Evolutionary conservation across 345 rosid species (phyloP).

Genomic region (Raphanus sativus): DNA sequence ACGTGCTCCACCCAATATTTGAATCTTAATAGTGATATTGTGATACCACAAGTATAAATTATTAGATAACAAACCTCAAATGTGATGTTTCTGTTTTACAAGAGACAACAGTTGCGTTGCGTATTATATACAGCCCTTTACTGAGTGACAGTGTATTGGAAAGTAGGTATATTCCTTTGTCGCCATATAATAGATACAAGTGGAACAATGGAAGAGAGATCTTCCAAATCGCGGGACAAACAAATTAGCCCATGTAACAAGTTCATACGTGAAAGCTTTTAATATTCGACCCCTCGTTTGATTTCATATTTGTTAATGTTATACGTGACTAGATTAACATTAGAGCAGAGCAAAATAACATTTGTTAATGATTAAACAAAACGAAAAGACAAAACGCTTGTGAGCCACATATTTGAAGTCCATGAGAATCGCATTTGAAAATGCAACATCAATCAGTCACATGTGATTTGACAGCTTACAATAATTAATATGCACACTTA

Average conservation of each 20-base stretch:
- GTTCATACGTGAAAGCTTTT: not conserved
- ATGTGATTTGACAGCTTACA: conserved; percentile 27
- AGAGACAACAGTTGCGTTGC: not conserved
- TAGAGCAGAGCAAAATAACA: not conserved
- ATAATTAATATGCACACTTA: conserved; percentile 10
- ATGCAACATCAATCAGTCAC: conserved; percentile 7
- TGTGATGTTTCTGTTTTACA: not conserved
- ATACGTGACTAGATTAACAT: not conserved
- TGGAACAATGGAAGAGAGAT: conserved; percentile 10
- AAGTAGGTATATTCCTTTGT: not conserved
- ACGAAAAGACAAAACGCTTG: not conserved
- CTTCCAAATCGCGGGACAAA: conserved; percentile 12
- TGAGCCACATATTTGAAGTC: conserved; percentile 31
- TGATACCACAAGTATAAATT: not conserved
- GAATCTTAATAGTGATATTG: not conserved
- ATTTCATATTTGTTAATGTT: not conserved
- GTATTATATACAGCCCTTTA: not conserved
- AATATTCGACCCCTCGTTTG: not conserved
- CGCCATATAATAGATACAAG: not conserved
- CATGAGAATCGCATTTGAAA: conserved; percentile 35
- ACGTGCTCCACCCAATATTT: not conserved
- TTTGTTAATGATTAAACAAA: conserved; percentile 7
- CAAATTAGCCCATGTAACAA: not conserved
- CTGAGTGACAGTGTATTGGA: not conserved
- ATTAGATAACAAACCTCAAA: not conserved